Base-by-base conservation (phyloP, 257 asterid species). In the Buddleja alternifolia region DNA sequence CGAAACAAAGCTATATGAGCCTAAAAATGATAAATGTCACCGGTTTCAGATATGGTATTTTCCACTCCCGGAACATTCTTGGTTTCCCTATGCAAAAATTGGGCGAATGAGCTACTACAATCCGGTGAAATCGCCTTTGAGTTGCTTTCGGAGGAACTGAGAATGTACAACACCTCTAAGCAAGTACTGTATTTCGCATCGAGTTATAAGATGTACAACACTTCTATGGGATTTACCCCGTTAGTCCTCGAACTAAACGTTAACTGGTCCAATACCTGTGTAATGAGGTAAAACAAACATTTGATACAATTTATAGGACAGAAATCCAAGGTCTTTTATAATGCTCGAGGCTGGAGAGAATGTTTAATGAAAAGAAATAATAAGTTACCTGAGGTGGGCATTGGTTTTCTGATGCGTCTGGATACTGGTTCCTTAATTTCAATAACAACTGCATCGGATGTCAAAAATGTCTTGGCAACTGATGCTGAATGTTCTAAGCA, bases 401-500 rank as follows among this genome's bases (percentile, higher is more conserved):
- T 71, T 57, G 84, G 92, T 57, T 24, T 73, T 63, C 77, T 79
- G 59, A 21, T 68, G 29, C 46, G 69, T 70, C 51, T 70, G 45
- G 85, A 57, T 2, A 46, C 21, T 42, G 84, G 80, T 69, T 86
- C 84, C 72, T 80, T 84, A 71, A 88, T 86, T 68, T 91, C 93
- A 47, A 88, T 70, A 17, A 91, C 80, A 41, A 91, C 93, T 0
- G 97, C 97, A 81, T 82, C 88, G 4, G 95, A 88, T 60, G 84
- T 86, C 81, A 88, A 71, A 71, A 91, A 88, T 1, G 86, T 80
- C 78, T 74, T 85, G 29, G 91, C 95, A 14, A 91, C 93, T 8
- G 96, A 87, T 10, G 90, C 85, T 46, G 96, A 86, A 56, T 91
- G 91, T 72, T 88, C 96, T 74, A 88, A 80, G 81, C 96, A 91